A percentile compares a stretch with the other conserved stretches of the same genome.
Evolutionary conservation across 495 filamentous ascomycete species (phyloP).

Genomic region (Thermochaetoides thermophila): DNA sequence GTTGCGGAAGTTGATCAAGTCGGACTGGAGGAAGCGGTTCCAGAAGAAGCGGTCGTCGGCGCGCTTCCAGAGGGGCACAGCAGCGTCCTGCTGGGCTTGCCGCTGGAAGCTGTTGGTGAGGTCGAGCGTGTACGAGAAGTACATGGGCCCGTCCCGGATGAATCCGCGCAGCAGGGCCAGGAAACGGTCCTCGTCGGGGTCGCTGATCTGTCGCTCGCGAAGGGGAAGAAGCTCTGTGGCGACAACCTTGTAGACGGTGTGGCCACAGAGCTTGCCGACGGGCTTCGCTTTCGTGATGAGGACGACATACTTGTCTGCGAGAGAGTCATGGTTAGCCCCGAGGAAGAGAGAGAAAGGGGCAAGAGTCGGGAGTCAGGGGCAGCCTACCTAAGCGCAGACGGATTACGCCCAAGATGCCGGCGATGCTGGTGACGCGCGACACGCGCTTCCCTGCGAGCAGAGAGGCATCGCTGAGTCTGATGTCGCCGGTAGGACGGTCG

Average conservation of each 20-base stretch:
- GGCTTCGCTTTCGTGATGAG: conserved; percentile 89
- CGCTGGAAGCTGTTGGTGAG: conserved; percentile 91
- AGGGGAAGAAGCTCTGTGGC: conserved; percentile 88
- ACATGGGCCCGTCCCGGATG: conserved; percentile 77
- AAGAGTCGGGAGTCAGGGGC: neutral
- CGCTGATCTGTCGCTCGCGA: conserved; percentile 78
- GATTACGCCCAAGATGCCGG: conserved; percentile 86
- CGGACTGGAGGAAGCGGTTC: conserved; percentile 84
- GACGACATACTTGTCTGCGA: conserved; percentile 86
- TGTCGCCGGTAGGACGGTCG: conserved; percentile 83
- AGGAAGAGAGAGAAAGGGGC: neutral
- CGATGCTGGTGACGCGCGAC: conserved; percentile 59
- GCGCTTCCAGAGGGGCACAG: conserved; percentile 70
- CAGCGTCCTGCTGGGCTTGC: conserved; percentile 55
- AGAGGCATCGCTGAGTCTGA: conserved; percentile 66
- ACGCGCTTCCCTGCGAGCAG: conserved; percentile 64
- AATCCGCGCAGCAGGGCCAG: conserved; percentile 61
- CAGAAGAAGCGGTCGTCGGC: conserved; percentile 98
- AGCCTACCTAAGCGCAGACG: conserved; percentile 69
- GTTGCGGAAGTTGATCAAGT: conserved; percentile 73
- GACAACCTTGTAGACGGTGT: conserved; percentile 84
- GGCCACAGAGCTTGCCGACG: conserved; percentile 77
- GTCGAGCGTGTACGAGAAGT: conserved; percentile 94
- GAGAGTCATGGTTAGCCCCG: conserved; percentile 1
- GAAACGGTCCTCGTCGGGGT: conserved; percentile 86